Conservation (phyloP, 2,329 filamentous ascomycete genomes). For the Fusarium sp. region DNA sequence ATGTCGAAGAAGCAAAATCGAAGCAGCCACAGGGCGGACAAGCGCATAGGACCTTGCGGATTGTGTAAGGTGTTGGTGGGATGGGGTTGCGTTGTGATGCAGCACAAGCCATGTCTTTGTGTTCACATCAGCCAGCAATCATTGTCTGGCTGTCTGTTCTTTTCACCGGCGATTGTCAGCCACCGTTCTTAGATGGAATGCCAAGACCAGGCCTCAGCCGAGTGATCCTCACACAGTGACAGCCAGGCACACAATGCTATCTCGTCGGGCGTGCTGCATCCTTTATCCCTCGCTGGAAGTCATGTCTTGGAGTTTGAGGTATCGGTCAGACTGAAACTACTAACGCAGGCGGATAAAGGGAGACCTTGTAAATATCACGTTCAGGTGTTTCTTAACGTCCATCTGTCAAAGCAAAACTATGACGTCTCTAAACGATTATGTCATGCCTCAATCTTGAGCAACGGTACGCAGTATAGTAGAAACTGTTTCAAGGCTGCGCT, state of each 20-base stretch:
- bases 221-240: slow-evolving; percentile 11
- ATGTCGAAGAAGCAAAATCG: slow-evolving; percentile 28
- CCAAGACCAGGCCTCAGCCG: slow-evolving; percentile 24
- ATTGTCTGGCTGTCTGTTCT: not conserved
- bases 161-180: not conserved
- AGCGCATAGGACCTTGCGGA: slow-evolving; percentile 8
- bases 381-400: not conserved
- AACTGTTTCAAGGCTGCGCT: slow-evolving; percentile 2
- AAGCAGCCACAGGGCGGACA: slow-evolving; percentile 24
- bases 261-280: not conserved
- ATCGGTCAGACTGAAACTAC: not conserved
- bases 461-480: not conserved
- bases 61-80: slow-evolving; percentile 25
- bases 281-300: not conserved
- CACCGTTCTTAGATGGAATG: slow-evolving; percentile 17
- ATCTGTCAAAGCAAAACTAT: not conserved
- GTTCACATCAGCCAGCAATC: slow-evolving; percentile 20
- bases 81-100: slow-evolving; percentile 37
- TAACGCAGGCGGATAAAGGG: not conserved
- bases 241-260: not conserved
- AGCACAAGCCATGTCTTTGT: slow-evolving; percentile 35
- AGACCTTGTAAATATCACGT: not conserved
- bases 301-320: not conserved
- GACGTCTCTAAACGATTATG: slow-evolving; percentile 9
- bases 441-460: not conserved